These are phyloP conservation scores for Metarhizium brunneum DNA, from an alignment of 2,329 filamentous ascomycete species.

Conservation along the genomic window DNA sequence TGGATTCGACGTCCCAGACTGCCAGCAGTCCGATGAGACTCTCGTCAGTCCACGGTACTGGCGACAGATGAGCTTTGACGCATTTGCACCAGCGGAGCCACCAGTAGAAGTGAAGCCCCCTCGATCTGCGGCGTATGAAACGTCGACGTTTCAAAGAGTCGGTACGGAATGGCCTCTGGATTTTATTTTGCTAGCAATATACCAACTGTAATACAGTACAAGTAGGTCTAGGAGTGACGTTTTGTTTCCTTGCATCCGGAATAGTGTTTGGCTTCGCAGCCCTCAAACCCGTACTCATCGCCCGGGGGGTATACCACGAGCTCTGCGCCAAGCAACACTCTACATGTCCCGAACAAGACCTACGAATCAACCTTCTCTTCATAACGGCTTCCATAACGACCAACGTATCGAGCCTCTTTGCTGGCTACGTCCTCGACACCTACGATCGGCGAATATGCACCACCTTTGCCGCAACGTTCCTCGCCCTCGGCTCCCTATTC, in stretches of 20 bases:
- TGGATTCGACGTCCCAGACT: conserved; percentile 26
- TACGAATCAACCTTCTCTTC: conserved; percentile 78
- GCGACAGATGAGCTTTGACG: background rate
- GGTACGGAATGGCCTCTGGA: background rate
- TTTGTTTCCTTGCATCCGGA: conserved; percentile 69
- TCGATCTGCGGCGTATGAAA: background rate
- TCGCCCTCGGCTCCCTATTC: conserved; percentile 47
- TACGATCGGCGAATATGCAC: conserved; percentile 71
- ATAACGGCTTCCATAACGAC: conserved; percentile 74
- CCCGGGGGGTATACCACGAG: conserved; percentile 60
- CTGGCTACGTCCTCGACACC: conserved; percentile 74
- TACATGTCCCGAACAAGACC: conserved; percentile 37
- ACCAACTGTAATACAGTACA: conserved; percentile 42
- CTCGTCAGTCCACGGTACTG: background rate
- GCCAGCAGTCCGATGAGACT: conserved; percentile 1
- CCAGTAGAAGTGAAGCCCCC: background rate
- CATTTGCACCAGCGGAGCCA: background rate
- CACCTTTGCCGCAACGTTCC: conserved; percentile 58
- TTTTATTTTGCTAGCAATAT: background rate
- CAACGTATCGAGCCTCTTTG: conserved; percentile 53
- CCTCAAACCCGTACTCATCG: conserved; percentile 69
- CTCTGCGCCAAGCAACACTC: conserved; percentile 26
- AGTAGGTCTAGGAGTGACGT: conserved; percentile 57
- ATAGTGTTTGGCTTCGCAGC: conserved; percentile 78
- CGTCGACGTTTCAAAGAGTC: background rate